These are phyloP conservation scores for Aspergillus puulaauensis DNA, from an alignment of 2,329 filamentous ascomycete species.

Conservation along the genomic window DNA sequence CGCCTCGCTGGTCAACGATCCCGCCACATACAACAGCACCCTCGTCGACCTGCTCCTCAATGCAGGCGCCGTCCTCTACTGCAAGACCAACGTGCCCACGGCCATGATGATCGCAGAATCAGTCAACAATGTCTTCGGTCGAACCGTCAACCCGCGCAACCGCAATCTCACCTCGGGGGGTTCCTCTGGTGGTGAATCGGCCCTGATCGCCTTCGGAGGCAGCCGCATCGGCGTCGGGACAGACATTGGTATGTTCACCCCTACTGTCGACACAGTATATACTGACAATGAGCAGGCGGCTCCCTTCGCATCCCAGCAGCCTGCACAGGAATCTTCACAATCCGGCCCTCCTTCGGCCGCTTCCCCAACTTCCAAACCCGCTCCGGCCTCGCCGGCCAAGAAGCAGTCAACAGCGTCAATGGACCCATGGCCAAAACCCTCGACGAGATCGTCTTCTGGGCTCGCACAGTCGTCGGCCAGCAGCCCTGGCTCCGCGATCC, in stretches of 20 bases:
- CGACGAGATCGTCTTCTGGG: slow-evolving; percentile 57
- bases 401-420: slow-evolving; percentile 63
- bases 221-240: slow-evolving; percentile 36
- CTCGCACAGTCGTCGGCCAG: slow-evolving; percentile 49
- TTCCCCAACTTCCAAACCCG: slow-evolving; percentile 39
- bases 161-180: slow-evolving; percentile 35
- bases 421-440: slow-evolving; percentile 61
- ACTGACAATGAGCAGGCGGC: slow-evolving; percentile 21
- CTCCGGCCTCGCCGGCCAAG: slow-evolving; percentile 64
- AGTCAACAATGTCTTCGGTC: slow-evolving; percentile 44
- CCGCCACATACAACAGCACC: slow-evolving; percentile 23
- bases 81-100: slow-evolving; percentile 41
- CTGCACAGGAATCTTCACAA: slow-evolving; percentile 39
- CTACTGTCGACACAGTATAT: background rate
- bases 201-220: slow-evolving; percentile 32
- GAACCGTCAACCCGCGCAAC: slow-evolving; percentile 39
- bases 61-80: slow-evolving; percentile 44
- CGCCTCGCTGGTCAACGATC: slow-evolving; percentile 18
- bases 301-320: slow-evolving; percentile 42
- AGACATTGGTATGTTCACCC: slow-evolving; percentile 34
- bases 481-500: slow-evolving; percentile 59
- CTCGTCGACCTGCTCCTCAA: slow-evolving; percentile 40
- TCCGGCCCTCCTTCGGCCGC: slow-evolving; percentile 42
- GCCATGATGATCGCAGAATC: slow-evolving; percentile 48
- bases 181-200: slow-evolving; percentile 37